phyloP scores from a whole-genome alignment of 2,329 filamentous ascomycete genomes.

The Nannizzia gypsea region DNA sequence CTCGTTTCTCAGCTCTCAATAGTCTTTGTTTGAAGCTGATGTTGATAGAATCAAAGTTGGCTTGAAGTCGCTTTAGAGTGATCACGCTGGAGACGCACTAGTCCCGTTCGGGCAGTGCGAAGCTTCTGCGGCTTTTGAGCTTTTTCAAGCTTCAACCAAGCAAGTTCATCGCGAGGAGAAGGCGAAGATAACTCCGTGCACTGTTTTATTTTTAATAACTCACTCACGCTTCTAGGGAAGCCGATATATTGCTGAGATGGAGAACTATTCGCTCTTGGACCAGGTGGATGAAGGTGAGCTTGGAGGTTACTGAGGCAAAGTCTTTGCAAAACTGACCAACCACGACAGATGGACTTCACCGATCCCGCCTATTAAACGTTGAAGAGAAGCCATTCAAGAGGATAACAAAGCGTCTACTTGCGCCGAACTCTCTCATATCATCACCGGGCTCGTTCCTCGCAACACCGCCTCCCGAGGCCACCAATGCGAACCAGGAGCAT shows the following conservation, averaged over 20 bases:
- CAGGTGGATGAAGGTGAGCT: slow-evolving; percentile 47
- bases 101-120: neutral
- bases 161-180: too few species aligned
- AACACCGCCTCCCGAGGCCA: slow-evolving; percentile 55
- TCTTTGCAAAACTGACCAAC: neutral
- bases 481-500: slow-evolving; percentile 30
- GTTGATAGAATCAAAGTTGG: neutral
- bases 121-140: neutral
- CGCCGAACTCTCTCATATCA: slow-evolving; percentile 53
- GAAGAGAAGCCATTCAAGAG: slow-evolving; percentile 89
- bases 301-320: neutral
- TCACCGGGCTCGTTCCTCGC: slow-evolving; percentile 45
- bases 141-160: neutral
- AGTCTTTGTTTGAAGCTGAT: too few species aligned
- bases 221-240: neutral
- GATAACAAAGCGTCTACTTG: slow-evolving; percentile 67
- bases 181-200: too few species aligned
- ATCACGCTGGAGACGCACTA: neutral
- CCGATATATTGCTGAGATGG: slow-evolving; percentile 32
- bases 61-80: neutral
- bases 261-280: slow-evolving; percentile 55
- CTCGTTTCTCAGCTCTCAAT: too few species aligned
- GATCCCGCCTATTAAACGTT: slow-evolving; percentile 71
- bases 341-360: slow-evolving; percentile 63
- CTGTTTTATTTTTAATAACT: neutral